These are phyloP conservation scores for Colletotrichum sp. DNA, from an alignment of 2,329 filamentous ascomycete species.

Conservation along the genomic window DNA sequence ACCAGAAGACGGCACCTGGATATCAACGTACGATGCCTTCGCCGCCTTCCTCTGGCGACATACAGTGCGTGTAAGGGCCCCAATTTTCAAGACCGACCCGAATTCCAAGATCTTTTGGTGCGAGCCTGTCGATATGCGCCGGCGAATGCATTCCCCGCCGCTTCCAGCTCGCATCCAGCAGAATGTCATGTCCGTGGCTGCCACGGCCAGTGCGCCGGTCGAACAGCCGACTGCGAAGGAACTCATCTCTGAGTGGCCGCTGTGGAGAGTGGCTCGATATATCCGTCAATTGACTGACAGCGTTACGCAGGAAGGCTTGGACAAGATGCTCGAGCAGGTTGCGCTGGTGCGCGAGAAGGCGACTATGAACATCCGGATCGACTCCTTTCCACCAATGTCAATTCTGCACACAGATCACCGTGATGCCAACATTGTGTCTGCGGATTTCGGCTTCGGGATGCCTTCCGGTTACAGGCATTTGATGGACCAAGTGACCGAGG, in stretches of 20 bases:
- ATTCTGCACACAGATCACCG: slow-evolving; percentile 40
- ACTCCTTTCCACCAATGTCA: slow-evolving; percentile 40
- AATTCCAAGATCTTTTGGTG: slow-evolving; percentile 33
- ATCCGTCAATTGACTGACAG: slow-evolving; percentile 41
- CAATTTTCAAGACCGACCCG: slow-evolving; percentile 35
- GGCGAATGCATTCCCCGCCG: slow-evolving; percentile 28
- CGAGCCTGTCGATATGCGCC: slow-evolving; percentile 45
- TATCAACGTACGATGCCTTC: slow-evolving; percentile 52
- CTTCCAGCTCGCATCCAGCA: slow-evolving; percentile 36
- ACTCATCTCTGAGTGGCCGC: slow-evolving; percentile 38
- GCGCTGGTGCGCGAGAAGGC: slow-evolving; percentile 42
- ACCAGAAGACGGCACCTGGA: slow-evolving; percentile 39
- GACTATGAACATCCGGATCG: slow-evolving; percentile 33
- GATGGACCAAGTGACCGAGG: slow-evolving; percentile 32
- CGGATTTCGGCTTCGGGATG: slow-evolving; percentile 41
- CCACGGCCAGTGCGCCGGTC: slow-evolving; percentile 25
- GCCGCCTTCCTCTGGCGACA: slow-evolving; percentile 46
- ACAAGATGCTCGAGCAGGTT: slow-evolving; percentile 32
- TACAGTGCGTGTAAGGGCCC: slow-evolving; percentile 37
- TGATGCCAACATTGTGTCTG: slow-evolving; percentile 29
- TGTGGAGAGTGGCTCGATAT: slow-evolving; percentile 39
- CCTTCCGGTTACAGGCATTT: slow-evolving; percentile 37
- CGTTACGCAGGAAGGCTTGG: slow-evolving; percentile 36
- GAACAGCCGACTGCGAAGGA: slow-evolving; percentile 34
- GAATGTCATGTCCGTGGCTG: slow-evolving; percentile 36